A percentile compares a stretch with the other conserved stretches of the same genome.
These are phyloP conservation scores for Verruconis gallopava DNA, from an alignment of 2,329 filamentous ascomycete species.

Conservation along the genomic window DNA sequence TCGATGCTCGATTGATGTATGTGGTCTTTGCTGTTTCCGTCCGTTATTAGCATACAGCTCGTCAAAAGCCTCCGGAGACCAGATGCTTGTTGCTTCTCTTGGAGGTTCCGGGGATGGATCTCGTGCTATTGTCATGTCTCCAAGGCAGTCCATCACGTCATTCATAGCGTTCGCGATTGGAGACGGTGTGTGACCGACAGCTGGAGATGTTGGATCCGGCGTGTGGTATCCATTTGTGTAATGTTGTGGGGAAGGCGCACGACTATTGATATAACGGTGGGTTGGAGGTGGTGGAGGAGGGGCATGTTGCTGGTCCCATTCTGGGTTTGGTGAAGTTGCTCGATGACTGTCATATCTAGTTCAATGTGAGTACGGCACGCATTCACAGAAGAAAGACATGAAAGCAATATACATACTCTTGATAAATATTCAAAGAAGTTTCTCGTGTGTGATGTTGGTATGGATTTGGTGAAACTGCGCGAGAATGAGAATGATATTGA, in stretches of 20 bases:
- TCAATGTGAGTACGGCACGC: too few relatives aligned
- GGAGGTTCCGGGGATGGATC: slow-evolving; percentile 31
- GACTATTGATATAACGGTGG: slow-evolving; percentile 44
- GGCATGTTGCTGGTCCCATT: slow-evolving; percentile 42
- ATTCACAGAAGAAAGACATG: too few relatives aligned
- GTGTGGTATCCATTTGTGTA: slow-evolving; percentile 32
- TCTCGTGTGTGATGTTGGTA: slow-evolving; percentile 11
- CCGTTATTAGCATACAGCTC: slow-evolving; percentile 32
- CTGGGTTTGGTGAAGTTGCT: slow-evolving; percentile 23
- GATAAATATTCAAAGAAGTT: slow-evolving; percentile 13
- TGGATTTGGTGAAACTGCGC: slow-evolving; percentile 21
- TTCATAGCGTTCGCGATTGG: slow-evolving; percentile 93
- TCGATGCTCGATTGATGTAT: slow-evolving; percentile 49
- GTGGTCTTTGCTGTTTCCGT: slow-evolving; percentile 32
- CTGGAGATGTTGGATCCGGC: slow-evolving; percentile 38
- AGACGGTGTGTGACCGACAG: slow-evolving; percentile 65
- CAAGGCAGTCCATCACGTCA: slow-evolving; percentile 88
- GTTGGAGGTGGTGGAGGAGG: slow-evolving; percentile 78
- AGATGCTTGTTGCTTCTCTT: slow-evolving; percentile 53
- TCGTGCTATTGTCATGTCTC: slow-evolving; percentile 51
- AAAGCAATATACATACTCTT: too few relatives aligned
- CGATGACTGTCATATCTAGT: slow-evolving; percentile 20
- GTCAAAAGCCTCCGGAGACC: slow-evolving; percentile 84
- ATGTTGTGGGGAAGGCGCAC: slow-evolving; percentile 34
- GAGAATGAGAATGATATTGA: slow-evolving; percentile 17